Evolutionary conservation across 208 protist species (phyloP).

Genomic region (Lotmaria passim): DNA sequence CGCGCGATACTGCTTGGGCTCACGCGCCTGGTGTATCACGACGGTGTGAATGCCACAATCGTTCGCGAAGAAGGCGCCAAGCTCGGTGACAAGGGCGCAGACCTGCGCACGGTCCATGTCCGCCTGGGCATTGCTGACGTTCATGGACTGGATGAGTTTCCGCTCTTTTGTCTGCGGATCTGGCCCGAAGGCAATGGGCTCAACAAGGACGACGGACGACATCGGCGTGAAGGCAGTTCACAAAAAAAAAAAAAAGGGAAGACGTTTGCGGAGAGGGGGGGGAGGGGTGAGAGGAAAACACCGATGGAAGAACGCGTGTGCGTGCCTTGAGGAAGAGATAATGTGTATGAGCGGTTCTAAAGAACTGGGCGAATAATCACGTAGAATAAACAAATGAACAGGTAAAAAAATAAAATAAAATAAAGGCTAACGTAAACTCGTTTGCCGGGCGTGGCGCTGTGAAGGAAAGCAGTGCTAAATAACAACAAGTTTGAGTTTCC

Average conservation of each 20-base stretch:
- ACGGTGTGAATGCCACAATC: constrained; percentile 28
- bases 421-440: neutral
- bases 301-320: constrained; percentile 1
- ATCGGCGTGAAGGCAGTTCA: constrained; percentile 14
- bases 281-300: constrained; percentile 18
- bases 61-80: constrained; percentile 21
- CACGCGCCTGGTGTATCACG: constrained; percentile 33
- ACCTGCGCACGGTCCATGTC: constrained; percentile 43
- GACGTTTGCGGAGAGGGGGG: neutral
- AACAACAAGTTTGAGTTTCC: no score
- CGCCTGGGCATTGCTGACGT: constrained; percentile 36
- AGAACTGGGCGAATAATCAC: no score
- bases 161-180: constrained; percentile 32
- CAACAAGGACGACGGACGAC: constrained; percentile 41
- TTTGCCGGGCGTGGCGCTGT: no score
- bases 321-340: no score
- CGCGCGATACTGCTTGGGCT: constrained; percentile 27
- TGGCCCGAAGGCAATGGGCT: constrained; percentile 39
- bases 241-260: neutral
- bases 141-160: constrained; percentile 30
- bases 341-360: neutral
- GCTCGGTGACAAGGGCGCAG: constrained; percentile 29
- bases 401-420: neutral
- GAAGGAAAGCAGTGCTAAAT: no score
- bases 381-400: no score